Evolutionary conservation across 1,139 yeast genomes (phyloP), one percentile per base, ranked within the genome.

Genomic region (Protomyces inouyei): DNA sequence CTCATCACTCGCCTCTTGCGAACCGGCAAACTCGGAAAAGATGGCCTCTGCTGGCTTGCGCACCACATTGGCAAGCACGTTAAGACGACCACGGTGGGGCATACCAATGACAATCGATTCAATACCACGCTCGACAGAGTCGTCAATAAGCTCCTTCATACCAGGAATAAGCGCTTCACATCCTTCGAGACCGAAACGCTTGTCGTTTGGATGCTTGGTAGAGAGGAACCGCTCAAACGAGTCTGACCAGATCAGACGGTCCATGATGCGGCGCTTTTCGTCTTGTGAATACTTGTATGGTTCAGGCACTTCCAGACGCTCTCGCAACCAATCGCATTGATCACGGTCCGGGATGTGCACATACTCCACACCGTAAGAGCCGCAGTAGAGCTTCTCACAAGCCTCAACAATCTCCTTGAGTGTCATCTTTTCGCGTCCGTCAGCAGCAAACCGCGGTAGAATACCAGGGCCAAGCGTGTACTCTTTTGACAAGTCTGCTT

Each of bases 21-120:
- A 88, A 70, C 98, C 98, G 66, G 93, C 82, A 77, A 93, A 93
- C 80, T 93, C 99, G 61, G 95, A 86, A 77, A 93, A 93, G 75
- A 93, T 95, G 57, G 97, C 90, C 81, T 93, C 98, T 76, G 93
- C 92, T 73, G 98, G 98, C 78, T 93, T 93, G 81, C 98, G 88
- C 61, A 93, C 97, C 73, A 93, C 98, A 79, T 93, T 93, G 67
- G 97, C 90, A 78, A 93, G 84, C 87, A 93, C 92, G 78, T 93
- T 93, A 74, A 93, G 83, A 82, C 99, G 87, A 79, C 99, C 99
- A 84, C 99, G 90, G 79, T 93, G 98, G 66, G 99, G 97, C 98
- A 93, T 93, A 81, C 99, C 99, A 73, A 95, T 87, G 73, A 93
- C 96, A 68, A 93, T 85, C 76, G 93, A 98, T 78, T 92, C 97